Evolutionary conservation across 306 rosid genomes (phyloP), one percentile per base, ranked within the genome.

Genomic region (Abrus precatorius): DNA sequence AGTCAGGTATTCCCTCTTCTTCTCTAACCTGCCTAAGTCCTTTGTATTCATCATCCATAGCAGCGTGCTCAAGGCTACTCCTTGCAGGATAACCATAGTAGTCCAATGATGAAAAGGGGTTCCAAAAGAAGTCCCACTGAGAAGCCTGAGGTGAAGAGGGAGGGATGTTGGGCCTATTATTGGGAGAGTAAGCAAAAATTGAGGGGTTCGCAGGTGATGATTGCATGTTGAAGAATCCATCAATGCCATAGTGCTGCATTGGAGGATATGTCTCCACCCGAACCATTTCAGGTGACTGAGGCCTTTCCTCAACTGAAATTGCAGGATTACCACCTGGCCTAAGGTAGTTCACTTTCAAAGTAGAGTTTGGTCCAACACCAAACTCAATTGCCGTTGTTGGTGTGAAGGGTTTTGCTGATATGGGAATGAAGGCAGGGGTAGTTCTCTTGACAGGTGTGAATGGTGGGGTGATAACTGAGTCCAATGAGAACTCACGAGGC

Each of bases 111-210:
- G 97, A 86, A 90, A 93, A 93, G 0, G 98, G 98, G 72, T 93
- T 91, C 97, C 98, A 93, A 62, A 90, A 91, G 75, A 84, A 91
- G 79, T 93, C 95, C 98, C 98, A 93, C 29, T 91, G 97, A 10
- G 95, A 88, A 66, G 70, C 68, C 77, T 82, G 95, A 45, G 97
- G 98, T 11, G 92, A 90, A 77, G 90, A 86, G 34, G 97, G 92
- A 80, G 95, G 92, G 67, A 91, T 82, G 64, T 9, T 84, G 9
- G 89, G 84, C 48, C 91, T 83, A 40, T 82, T 74, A 56, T 78
- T 80, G 10, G 97, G 95, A 62, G 95, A 90, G 81, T 83, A 82
- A 32, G 94, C 70, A 83, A 86, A 89, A 64, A 86, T 56, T 29
- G 87, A 85, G 50, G 93, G 83, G 83, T 84, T 80, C 90, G 76